These are phyloP conservation scores for Chrysoporthe austroafricana DNA, from an alignment of 2,329 filamentous ascomycete species.

Conservation along the genomic window DNA sequence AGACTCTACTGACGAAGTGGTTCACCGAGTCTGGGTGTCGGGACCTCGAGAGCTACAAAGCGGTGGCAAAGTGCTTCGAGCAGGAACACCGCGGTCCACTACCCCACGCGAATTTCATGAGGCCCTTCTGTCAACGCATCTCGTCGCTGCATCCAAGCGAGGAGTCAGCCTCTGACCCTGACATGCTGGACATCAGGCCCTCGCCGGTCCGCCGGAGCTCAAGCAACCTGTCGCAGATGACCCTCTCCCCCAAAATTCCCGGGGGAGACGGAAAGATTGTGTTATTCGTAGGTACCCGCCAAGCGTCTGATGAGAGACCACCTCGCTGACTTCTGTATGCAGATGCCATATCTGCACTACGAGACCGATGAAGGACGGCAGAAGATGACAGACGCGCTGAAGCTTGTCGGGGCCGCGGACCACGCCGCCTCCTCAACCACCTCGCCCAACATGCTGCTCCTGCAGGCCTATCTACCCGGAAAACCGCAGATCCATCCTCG, in stretches of 20 bases:
- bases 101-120: constrained; percentile 65
- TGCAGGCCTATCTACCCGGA: constrained; percentile 50
- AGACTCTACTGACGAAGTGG: constrained; percentile 64
- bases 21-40: constrained; percentile 66
- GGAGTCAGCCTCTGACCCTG: constrained; percentile 13
- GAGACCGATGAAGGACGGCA: constrained; percentile 59
- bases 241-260: constrained; percentile 27
- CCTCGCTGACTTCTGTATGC: constrained; percentile 29
- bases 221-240: constrained; percentile 32
- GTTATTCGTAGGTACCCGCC: constrained; percentile 18
- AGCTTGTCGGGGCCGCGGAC: constrained; percentile 35
- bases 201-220: constrained; percentile 28
- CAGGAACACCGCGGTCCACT: constrained; percentile 64
- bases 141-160: constrained; percentile 37
- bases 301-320: not conserved
- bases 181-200: constrained; percentile 27
- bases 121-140: constrained; percentile 60
- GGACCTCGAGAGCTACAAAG: constrained; percentile 67
- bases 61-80: constrained; percentile 62
- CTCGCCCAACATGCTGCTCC: constrained; percentile 48
- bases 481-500: constrained; percentile 59
- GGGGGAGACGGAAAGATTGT: constrained; percentile 39
- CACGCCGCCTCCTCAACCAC: constrained; percentile 35
- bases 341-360: constrained; percentile 70
- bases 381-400: constrained; percentile 60